Evolutionary conservation across 345 rosid genomes (phyloP), one percentile per base, ranked within the genome.

Genomic region (Eutrema japonicum): DNA sequence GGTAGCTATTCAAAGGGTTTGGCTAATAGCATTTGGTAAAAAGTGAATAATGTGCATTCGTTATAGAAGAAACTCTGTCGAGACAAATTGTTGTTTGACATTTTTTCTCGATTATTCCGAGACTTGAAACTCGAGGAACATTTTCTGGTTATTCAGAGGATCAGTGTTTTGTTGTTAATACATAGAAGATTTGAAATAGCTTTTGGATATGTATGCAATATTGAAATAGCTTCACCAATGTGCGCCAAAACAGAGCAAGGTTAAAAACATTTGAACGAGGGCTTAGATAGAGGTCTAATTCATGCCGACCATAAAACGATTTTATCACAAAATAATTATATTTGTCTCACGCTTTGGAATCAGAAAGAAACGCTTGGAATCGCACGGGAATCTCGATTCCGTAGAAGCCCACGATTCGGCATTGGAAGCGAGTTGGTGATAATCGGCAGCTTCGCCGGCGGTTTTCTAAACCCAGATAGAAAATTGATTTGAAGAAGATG

Each of bases 1-100:
- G 47, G 14, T 69, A 69, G 64, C 73, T 32, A 55, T 43, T 68
- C 43, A 63, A 61, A 72, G 18, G 55, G 63, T 52, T 62, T 33
- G 68, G 43, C 35, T 29, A 27, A 49, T 71, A 71, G 60, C 60
- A 61, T 61, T 16, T 61, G 64, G 55, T 64, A 29, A 73, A 45
- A 70, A 56, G 58, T 73, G 42, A 73, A 64, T 73, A 73, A 55
- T 55, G 77, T 73, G 35, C 58, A 27, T 18, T 48, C 38, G 47
- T 47, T 22, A 70, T 18, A 47, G 64, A 47, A 30, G 37, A 47
- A 70, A 47, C 48, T 46, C 59, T 55, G 45, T 37, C 22, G 64
- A 43, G 64, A 64, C 47, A 51, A 61, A 5, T 63, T 10, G 33
- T 64, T 54, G 64, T 54, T 64, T 46, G 66, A 64, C 57, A 64